These are phyloP conservation scores for Fusarium zealandicum DNA, from an alignment of 2,329 filamentous ascomycete genomes.

Conservation along the genomic window DNA sequence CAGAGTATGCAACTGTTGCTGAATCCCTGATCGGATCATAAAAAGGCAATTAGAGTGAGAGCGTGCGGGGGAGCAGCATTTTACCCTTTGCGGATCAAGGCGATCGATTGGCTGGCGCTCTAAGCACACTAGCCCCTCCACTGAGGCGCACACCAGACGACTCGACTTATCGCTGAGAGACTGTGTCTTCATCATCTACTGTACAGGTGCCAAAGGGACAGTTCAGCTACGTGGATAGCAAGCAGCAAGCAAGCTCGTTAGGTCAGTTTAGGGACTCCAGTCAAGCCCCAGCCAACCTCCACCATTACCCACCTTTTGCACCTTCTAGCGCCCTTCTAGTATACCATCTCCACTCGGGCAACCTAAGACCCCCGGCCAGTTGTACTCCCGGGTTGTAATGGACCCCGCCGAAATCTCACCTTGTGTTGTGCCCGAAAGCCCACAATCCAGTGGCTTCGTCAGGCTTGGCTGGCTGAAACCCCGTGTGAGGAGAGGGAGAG, in stretches of 20 bases:
- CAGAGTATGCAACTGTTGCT: neutral
- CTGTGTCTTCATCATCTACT: too few relatives aligned
- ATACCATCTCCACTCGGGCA: slow-evolving; percentile 15
- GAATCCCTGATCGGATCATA: slow-evolving; percentile 3
- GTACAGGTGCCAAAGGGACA: neutral
- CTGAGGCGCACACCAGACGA: neutral
- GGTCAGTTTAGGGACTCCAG: neutral
- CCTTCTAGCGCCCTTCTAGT: slow-evolving; percentile 43
- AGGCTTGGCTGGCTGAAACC: neutral
- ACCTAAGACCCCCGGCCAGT: neutral
- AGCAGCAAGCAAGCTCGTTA: neutral
- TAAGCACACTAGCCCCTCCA: slow-evolving; percentile 3
- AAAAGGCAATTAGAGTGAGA: slow-evolving; percentile 27
- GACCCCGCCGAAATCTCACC: slow-evolving; percentile 4
- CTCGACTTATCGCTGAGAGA: too few relatives aligned
- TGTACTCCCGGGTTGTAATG: slow-evolving; percentile 13
- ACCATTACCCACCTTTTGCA: slow-evolving; percentile 25
- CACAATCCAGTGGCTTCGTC: slow-evolving; percentile 12
- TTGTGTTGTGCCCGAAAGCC: neutral
- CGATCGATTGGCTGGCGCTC: slow-evolving; percentile 8
- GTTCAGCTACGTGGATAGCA: too few relatives aligned
- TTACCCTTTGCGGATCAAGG: neutral
- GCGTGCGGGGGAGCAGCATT: slow-evolving; percentile 21
- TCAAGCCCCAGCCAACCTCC: slow-evolving; percentile 4
- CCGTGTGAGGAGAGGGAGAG: neutral